Base-by-base conservation (phyloP, 768 basidiomycete genomes). In the Leccinum ochraceum region DNA sequence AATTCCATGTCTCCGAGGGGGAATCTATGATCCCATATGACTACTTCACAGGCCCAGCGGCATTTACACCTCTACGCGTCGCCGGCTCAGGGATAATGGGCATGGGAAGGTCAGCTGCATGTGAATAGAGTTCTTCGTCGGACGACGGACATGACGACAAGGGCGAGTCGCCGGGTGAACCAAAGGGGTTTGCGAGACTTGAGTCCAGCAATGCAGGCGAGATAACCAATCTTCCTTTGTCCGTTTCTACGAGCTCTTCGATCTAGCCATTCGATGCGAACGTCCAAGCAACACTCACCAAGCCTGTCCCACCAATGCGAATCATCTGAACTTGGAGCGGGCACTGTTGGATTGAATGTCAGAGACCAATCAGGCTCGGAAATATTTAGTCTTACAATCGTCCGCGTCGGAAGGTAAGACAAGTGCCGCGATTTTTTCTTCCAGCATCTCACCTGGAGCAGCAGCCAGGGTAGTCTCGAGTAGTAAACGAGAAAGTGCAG, bases 321-420 rank as follows among this genome's bases (percentile, higher is more conserved):
- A 42, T 88, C 86, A 50, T 92, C 89, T 2, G 89, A 84, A 69
- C 92, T 94, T 1, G 93, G 93, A 5, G 86, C 87, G n/a, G 93
- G 93, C 22, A 93, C 93, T 94, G 63, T 28, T 61, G 17, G 39
- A 57, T 44, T 4, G 48, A 46, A 58, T 42, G 30, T 65, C 36
- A 65, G 65, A 55, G 17, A 53, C 36, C 9, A n/a, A 4, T 13
- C 34, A 59, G 51, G 42, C 34, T 16, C 17, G 44, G 4, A 49
- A 58, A 44, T 53, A 48, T 61, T 28, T 52, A 36, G n/a, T 51
- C 63, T 54, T 59, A 77, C 85, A 62, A 65, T 75, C 67, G 44
- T 63, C 62, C 6, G 48, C 70, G 30, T 83, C 77, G 6, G 72
- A 67, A 30, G 81, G 79, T 36, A 89, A 75, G 6, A 80, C 77